Evolutionary conservation across 2,329 filamentous ascomycete species (phyloP).

Genomic region (Trichophyton equinum): DNA sequence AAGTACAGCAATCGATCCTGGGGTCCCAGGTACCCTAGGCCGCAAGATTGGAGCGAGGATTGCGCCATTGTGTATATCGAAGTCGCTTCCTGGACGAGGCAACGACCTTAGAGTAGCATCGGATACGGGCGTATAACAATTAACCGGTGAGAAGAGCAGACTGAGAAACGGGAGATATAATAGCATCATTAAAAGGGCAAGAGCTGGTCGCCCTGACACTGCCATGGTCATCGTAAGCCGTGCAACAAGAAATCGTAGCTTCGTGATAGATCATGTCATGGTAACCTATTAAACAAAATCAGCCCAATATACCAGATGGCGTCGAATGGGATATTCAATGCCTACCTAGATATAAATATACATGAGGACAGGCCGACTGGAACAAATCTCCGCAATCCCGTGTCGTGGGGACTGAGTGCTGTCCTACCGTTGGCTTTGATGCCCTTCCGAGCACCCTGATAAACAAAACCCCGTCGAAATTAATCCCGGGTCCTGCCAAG

Average conservation of each 20-base stretch:
- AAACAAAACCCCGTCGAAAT: not conserved
- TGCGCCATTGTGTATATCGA: slow-evolving; percentile 62
- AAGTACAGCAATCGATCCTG: slow-evolving; percentile 59
- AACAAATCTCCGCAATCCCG: not conserved
- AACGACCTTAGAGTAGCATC: slow-evolving; percentile 61
- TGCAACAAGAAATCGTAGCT: not conserved
- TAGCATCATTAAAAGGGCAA: slow-evolving; percentile 1
- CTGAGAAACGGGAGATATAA: slow-evolving; percentile 12
- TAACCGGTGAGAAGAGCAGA: slow-evolving; percentile 17
- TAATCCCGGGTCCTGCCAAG: not conserved
- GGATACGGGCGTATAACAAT: slow-evolving; percentile 52
- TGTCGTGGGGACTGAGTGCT: not conserved
- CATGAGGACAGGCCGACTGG: not conserved
- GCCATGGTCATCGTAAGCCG: not conserved
- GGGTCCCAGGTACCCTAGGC: slow-evolving; percentile 76
- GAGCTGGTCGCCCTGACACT: not conserved
- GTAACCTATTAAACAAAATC: not conserved
- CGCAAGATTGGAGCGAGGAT: slow-evolving; percentile 78
- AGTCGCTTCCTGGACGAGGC: slow-evolving; percentile 59
- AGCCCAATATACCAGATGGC: not conserved
- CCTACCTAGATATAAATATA: not conserved
- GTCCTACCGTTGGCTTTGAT: not conserved
- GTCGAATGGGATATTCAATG: not conserved
- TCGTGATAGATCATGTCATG: not conserved
- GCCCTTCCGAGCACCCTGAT: not conserved